A percentile compares a stretch with the other conserved stretches of the same genome.
phyloP scores from a whole-genome alignment of 225 moss, liverwort and hornwort genomes.

The Anthoceros angustus region DNA sequence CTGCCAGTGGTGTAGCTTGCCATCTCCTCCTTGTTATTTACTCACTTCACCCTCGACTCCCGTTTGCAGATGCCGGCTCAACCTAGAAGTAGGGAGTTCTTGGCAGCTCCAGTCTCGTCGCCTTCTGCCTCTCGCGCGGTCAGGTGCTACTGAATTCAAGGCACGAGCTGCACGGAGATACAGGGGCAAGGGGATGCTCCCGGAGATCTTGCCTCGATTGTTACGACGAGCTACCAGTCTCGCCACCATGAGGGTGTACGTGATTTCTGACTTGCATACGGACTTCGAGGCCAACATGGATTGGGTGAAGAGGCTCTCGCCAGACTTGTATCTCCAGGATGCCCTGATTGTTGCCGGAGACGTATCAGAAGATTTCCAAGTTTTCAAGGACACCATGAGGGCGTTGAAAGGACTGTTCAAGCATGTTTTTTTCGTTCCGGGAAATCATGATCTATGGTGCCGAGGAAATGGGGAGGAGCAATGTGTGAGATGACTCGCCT shows the following conservation, averaged over 20 bases:
- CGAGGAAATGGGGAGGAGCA: constrained; percentile 27
- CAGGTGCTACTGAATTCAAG: not conserved
- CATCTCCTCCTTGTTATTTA: no score
- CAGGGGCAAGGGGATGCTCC: not conserved
- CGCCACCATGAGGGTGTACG: constrained; percentile 50
- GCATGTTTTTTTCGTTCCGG: constrained; percentile 68
- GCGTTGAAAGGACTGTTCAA: constrained; percentile 49
- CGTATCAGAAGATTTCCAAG: constrained; percentile 52
- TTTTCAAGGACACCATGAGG: constrained; percentile 40
- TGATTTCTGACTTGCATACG: constrained; percentile 73
- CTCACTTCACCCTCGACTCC: no score
- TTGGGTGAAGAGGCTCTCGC: constrained; percentile 53
- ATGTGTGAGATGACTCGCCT: constrained; percentile 20
- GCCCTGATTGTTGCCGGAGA: constrained; percentile 76
- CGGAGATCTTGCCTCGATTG: not conserved
- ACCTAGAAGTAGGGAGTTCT: no score
- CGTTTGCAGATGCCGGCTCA: no score
- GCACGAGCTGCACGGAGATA: not conserved
- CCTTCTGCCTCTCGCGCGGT: not conserved
- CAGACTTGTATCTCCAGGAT: constrained; percentile 31
- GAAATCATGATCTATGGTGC: constrained; percentile 96
- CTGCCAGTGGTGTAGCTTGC: no score
- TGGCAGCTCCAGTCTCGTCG: not conserved
- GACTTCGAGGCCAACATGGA: constrained; percentile 63
- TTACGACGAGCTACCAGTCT: constrained; percentile 7